Percentiles rank a stretch among this genome's conserved stretches.
Conservation (phyloP, 805 yeast genomes). For the Clavispora santaluciae region DNA sequence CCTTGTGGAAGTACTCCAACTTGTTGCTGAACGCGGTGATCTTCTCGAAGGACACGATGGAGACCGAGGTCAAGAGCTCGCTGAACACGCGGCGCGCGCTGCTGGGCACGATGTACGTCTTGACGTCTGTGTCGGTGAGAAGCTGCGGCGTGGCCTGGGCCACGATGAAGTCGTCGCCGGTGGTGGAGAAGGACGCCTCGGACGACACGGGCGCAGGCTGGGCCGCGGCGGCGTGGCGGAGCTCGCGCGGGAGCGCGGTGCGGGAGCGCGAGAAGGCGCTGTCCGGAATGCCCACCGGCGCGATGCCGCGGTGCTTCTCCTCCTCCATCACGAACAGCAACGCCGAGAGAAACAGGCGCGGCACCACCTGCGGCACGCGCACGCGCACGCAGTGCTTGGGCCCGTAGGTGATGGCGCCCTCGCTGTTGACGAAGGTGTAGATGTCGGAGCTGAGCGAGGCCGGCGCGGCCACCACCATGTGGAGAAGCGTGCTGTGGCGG, state of each 20-base stretch:
- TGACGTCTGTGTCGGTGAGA: conserved; percentile 28
- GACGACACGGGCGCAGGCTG: neutral
- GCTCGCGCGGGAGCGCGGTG: neutral
- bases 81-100: conserved; percentile 29
- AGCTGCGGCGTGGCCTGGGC: conserved; percentile 33
- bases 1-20: conserved; percentile 43
- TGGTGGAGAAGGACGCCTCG: neutral
- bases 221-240: too few relatives aligned
- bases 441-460: conserved; percentile 43
- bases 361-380: conserved; percentile 53
- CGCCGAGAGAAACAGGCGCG: conserved; percentile 33
- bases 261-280: conserved; percentile 22
- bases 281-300: conserved; percentile 38
- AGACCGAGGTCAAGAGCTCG: conserved; percentile 20
- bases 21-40: conserved; percentile 37
- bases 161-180: conserved; percentile 24
- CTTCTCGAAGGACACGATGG: conserved; percentile 36
- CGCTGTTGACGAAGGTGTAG: conserved; percentile 51
- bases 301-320: conserved; percentile 25
- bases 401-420: conserved; percentile 51
- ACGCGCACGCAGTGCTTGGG: conserved; percentile 41
- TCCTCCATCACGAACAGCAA: conserved; percentile 25
- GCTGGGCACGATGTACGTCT: conserved; percentile 33
- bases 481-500: conserved; percentile 41
- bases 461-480: conserved; percentile 55